Evolutionary conservation across 352 stramenopile genomes (phyloP).

Genomic region (Phytophthora cactorum): DNA sequence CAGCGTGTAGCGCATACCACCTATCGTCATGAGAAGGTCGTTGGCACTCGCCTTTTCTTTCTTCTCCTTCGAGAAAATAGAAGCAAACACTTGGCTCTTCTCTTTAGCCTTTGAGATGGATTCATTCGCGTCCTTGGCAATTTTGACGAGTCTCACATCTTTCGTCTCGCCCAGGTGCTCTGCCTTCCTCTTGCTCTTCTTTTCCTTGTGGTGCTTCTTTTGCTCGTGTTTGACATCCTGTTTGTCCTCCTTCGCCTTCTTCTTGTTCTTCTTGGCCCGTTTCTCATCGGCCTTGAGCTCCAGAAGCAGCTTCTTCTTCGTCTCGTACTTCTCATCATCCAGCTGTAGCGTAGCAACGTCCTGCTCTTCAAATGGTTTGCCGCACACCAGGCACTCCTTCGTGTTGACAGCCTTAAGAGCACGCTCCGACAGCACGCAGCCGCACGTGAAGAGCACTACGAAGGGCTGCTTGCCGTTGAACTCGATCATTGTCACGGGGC

Average conservation of each 20-base stretch:
- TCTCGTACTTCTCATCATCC: constrained; percentile 63
- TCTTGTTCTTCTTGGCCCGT: constrained; percentile 57
- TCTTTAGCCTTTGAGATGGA: constrained; percentile 75
- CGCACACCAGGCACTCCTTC: constrained; percentile 74
- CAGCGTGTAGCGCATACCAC: constrained; percentile 83
- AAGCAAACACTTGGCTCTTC: constrained; percentile 83
- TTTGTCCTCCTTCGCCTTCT: constrained; percentile 49
- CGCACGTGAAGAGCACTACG: constrained; percentile 78
- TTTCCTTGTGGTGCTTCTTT: constrained; percentile 34
- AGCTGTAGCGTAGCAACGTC: constrained; percentile 69
- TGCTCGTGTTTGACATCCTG: constrained; percentile 34
- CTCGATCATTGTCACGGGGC: constrained; percentile 87
- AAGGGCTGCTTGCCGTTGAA: constrained; percentile 92
- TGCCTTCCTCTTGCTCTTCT: constrained; percentile 52
- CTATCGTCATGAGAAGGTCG: constrained; percentile 87
- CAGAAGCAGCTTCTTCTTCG: constrained; percentile 50
- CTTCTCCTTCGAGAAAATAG: constrained; percentile 78
- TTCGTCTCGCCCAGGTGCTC: constrained; percentile 25
- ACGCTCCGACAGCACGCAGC: constrained; percentile 90
- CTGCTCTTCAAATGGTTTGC: constrained; percentile 53
- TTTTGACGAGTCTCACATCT: constrained; percentile 41
- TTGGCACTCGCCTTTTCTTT: constrained; percentile 75
- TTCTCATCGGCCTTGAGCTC: constrained; percentile 59
- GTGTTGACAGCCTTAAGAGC: constrained; percentile 85
- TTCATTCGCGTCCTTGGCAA: constrained; percentile 60